phyloP scores from a whole-genome alignment of 1,139 yeast genomes.

The Debaryomyces sp. region DNA sequence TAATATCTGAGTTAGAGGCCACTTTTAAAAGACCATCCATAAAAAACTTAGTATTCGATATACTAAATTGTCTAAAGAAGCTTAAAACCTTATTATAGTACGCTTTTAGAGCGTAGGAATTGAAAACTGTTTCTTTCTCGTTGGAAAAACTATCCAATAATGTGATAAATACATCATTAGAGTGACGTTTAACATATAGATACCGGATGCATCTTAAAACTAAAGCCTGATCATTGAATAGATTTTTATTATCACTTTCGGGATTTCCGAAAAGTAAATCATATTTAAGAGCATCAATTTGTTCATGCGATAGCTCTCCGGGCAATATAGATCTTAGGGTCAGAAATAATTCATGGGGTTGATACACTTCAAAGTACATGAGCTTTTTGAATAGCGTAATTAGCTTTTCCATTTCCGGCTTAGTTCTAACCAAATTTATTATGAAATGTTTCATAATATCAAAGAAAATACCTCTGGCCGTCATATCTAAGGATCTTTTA shows the following conservation, averaged over 20 bases:
- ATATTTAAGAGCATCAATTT: conserved; percentile 13
- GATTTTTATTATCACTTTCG: conserved; percentile 9
- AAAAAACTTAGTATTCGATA: conserved; percentile 23
- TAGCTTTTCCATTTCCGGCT: conserved; percentile 6
- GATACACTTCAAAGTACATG: conserved; percentile 21
- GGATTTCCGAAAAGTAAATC: conserved; percentile 20
- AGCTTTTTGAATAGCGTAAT: conserved; percentile 21
- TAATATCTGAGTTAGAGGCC: conserved; percentile 22
- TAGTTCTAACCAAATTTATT: conserved; percentile 6
- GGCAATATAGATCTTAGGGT: conserved; percentile 8
- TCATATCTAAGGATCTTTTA: conserved; percentile 15
- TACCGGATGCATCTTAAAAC: conserved; percentile 17
- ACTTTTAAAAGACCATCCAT: conserved; percentile 26
- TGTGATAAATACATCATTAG: conserved; percentile 9
- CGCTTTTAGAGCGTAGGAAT: conserved; percentile 12
- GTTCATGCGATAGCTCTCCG: conserved; percentile 1
- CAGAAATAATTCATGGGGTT: conserved; percentile 18
- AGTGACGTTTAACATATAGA: conserved; percentile 12
- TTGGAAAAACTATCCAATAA: conserved; percentile 16
- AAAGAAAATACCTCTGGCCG: conserved; percentile 10
- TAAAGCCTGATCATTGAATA: conserved; percentile 18
- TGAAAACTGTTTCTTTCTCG: conserved; percentile 9
- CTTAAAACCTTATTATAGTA: conserved; percentile 11
- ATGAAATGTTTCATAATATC: conserved; percentile 14
- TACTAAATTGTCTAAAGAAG: conserved; percentile 22